Percentiles rank a stretch among this genome's conserved stretches.
phyloP scores from a whole-genome alignment of 805 yeast genomes.

The Lachancea fermentati region DNA sequence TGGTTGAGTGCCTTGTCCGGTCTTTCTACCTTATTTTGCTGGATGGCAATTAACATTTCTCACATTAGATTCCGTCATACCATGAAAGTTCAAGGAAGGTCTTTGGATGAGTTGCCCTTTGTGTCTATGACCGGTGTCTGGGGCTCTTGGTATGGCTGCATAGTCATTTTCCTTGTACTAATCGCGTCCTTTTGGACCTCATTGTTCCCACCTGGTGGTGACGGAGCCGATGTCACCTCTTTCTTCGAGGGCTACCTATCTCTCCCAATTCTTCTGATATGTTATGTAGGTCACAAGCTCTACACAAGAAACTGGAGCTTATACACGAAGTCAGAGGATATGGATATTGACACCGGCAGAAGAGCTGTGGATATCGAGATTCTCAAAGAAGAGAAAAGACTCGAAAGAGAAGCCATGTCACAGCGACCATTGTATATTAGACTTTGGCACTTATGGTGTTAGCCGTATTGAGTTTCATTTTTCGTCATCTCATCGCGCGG shows the following conservation, averaged over 20 bases:
- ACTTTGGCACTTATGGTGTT: slow-evolving; percentile 42
- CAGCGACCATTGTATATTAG: slow-evolving; percentile 41
- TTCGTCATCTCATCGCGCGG: slow-evolving; percentile 9
- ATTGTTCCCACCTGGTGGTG: slow-evolving; percentile 57
- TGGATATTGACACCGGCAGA: slow-evolving; percentile 57
- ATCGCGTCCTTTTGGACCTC: slow-evolving; percentile 77
- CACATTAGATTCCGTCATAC: slow-evolving; percentile 54
- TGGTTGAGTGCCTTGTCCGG: slow-evolving; percentile 54
- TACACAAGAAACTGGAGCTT: slow-evolving; percentile 37
- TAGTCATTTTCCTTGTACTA: slow-evolving; percentile 50
- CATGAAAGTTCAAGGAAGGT: slow-evolving; percentile 49
- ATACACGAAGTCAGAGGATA: slow-evolving; percentile 39
- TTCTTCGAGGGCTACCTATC: slow-evolving; percentile 68
- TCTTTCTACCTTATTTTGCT: slow-evolving; percentile 46
- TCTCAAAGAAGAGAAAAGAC: slow-evolving; percentile 43
- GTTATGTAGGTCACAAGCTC: slow-evolving; percentile 55
- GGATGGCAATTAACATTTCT: slow-evolving; percentile 47
- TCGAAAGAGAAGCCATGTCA: slow-evolving; percentile 37
- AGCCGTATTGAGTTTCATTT: slow-evolving; percentile 3
- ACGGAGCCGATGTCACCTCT: slow-evolving; percentile 42
- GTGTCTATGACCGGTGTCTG: slow-evolving; percentile 55
- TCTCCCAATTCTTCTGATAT: slow-evolving; percentile 54
- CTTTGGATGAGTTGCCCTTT: slow-evolving; percentile 56
- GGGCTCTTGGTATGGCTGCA: slow-evolving; percentile 57
- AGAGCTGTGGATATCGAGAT: slow-evolving; percentile 47